Percentiles rank a stretch among this genome's conserved stretches.
Conservation (phyloP, 2,329 filamentous ascomycete species). For the Fusarium pininemorale region DNA sequence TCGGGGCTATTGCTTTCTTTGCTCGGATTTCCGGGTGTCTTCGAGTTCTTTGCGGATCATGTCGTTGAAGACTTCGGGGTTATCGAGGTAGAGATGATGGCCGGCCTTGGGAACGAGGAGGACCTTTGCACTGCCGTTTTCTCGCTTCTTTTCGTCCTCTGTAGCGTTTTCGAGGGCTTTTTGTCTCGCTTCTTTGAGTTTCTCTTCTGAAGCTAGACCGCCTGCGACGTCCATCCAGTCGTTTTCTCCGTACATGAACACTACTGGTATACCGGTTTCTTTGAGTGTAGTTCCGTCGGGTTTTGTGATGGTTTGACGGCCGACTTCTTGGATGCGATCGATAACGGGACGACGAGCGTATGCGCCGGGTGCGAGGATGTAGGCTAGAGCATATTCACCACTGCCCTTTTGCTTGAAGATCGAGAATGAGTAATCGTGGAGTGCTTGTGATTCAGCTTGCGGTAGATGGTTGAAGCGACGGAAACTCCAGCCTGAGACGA, state of each 20-base stretch:
- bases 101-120: constrained; percentile 73
- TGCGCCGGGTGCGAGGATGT: constrained; percentile 91
- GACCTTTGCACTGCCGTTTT: constrained; percentile 86
- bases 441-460: constrained; percentile 77
- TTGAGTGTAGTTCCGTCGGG: constrained; percentile 42
- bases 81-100: constrained; percentile 69
- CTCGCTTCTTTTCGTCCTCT: constrained; percentile 72
- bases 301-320: constrained; percentile 69
- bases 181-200: constrained; percentile 73
- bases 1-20: constrained; percentile 36
- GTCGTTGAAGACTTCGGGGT: constrained; percentile 66
- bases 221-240: constrained; percentile 99
- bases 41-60: constrained; percentile 63
- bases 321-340: constrained; percentile 84
- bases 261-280: constrained; percentile 79
- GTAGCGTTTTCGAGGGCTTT: constrained; percentile 69
- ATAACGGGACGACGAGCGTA: constrained; percentile 91
- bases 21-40: constrained; percentile 52
- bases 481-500: constrained; percentile 95
- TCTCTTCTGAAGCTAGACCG: constrained; percentile 81
- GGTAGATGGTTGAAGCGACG: constrained; percentile 92
- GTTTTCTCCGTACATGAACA: constrained; percentile 96
- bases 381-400: constrained; percentile 92
- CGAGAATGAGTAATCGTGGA: constrained; percentile 94
- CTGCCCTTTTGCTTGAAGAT: constrained; percentile 92